Percentiles rank a stretch among this genome's conserved stretches.
Evolutionary conservation across 768 basidiomycete genomes (phyloP).

Genomic region (Coprinellus micaceus): DNA sequence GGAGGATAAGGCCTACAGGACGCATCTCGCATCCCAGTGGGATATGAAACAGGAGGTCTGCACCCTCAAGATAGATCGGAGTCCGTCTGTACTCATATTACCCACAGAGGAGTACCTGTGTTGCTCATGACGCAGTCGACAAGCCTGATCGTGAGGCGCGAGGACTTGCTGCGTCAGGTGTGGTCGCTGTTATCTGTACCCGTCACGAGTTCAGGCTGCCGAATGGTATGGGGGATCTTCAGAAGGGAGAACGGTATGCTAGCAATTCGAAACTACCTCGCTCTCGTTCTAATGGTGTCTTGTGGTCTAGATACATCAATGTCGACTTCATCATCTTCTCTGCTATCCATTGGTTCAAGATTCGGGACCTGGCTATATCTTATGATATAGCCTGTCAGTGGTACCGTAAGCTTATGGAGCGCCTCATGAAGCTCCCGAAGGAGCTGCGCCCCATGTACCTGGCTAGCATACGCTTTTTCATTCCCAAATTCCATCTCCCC

Average conservation of each 20-base stretch:
- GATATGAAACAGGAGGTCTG: constrained; percentile 2
- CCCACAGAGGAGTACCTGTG: constrained; percentile 16
- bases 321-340: constrained; percentile 27
- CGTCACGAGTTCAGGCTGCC: constrained; percentile 25
- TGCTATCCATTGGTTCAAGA: constrained; percentile 10
- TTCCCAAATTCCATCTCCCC: constrained; percentile 23
- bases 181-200: constrained; percentile 20
- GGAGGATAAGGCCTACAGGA: constrained; percentile 15
- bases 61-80: neutral
- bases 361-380: constrained; percentile 13
- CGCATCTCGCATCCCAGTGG: constrained; percentile 9
- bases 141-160: constrained; percentile 10
- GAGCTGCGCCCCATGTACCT: constrained; percentile 16
- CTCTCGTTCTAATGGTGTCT: neutral
- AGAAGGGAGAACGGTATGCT: constrained; percentile 31
- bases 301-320: constrained; percentile 17
- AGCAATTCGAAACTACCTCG: neutral
- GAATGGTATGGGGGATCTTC: constrained; percentile 26
- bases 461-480: neutral
- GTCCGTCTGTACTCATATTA: neutral
- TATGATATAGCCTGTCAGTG: constrained; percentile 19
- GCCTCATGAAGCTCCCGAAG: constrained; percentile 11
- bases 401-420: constrained; percentile 13
- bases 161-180: constrained; percentile 21
- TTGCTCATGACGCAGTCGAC: constrained; percentile 15